Evolutionary conservation across 805 yeast genomes (phyloP).

Genomic region (Starmerella kuoi): DNA sequence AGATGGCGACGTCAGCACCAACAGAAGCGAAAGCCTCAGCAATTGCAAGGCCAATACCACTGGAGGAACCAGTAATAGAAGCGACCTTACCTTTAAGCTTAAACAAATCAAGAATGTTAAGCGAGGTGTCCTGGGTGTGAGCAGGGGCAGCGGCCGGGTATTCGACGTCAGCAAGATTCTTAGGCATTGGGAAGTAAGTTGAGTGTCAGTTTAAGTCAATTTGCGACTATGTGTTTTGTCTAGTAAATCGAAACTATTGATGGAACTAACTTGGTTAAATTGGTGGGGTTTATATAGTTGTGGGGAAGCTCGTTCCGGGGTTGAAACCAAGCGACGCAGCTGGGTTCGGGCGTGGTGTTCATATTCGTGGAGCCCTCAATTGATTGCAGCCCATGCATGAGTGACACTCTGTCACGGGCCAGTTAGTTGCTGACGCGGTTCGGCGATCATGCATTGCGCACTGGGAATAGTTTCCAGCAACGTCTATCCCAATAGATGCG

Average conservation of each 20-base stretch:
- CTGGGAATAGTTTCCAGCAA: too few relatives aligned
- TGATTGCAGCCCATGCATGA: too few relatives aligned
- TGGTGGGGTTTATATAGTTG: too few relatives aligned
- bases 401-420: too few relatives aligned
- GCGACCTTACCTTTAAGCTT: constrained; percentile 74
- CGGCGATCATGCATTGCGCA: too few relatives aligned
- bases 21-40: constrained; percentile 79
- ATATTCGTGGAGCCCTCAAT: too few relatives aligned
- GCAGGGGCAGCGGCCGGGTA: constrained; percentile 23
- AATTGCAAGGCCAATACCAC: constrained; percentile 72
- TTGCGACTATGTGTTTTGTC: neutral
- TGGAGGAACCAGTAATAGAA: constrained; percentile 71
- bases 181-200: constrained; percentile 14
- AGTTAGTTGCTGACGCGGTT: too few relatives aligned
- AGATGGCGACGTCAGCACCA: constrained; percentile 69
- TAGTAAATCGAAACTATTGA: neutral
- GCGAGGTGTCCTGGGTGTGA: constrained; percentile 14
- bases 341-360: too few relatives aligned
- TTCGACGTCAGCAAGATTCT: constrained; percentile 20
- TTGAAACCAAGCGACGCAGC: too few relatives aligned
- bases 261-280: too few relatives aligned
- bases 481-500: too few relatives aligned
- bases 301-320: too few relatives aligned
- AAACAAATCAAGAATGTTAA: constrained; percentile 51
- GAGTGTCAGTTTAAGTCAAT: neutral